Conservation (phyloP, 371 early-diverging fungal species). For the Mortierella sp. region DNA sequence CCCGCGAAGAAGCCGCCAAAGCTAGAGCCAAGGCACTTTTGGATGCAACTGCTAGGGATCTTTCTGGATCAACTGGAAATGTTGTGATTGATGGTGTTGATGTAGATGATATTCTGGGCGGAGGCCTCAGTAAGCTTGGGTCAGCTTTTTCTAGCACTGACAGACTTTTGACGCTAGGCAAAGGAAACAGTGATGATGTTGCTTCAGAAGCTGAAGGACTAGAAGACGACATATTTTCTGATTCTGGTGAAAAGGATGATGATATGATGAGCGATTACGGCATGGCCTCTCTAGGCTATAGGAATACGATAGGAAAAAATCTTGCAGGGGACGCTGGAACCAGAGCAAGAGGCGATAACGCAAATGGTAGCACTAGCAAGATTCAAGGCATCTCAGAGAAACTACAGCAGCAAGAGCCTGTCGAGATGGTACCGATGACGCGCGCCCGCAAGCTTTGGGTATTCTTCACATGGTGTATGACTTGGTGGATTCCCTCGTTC, state of each 20-base stretch:
- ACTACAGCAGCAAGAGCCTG: constrained; percentile 54
- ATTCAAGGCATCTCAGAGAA: constrained; percentile 44
- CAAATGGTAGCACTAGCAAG: background rate
- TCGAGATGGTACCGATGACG: constrained; percentile 65
- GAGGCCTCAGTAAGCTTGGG: constrained; percentile 34
- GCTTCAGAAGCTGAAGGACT: constrained; percentile 37
- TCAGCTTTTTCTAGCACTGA: constrained; percentile 38
- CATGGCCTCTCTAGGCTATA: constrained; percentile 13
- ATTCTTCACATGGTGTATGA: constrained; percentile 73
- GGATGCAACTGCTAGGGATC: constrained; percentile 20
- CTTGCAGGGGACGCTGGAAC: background rate
- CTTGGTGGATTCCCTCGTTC: constrained; percentile 84
- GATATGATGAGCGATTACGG: constrained; percentile 50
- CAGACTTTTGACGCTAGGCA: constrained; percentile 14
- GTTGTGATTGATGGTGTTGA: constrained; percentile 41
- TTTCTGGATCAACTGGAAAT: constrained; percentile 50
- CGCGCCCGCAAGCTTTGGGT: constrained; percentile 78
- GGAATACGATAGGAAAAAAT: constrained; percentile 8
- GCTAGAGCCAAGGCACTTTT: constrained; percentile 58
- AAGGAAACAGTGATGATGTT: constrained; percentile 12
- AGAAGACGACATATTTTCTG: constrained; percentile 45
- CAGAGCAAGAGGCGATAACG: background rate
- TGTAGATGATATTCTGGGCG: constrained; percentile 23
- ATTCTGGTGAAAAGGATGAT: constrained; percentile 46
- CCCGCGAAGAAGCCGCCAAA: constrained; percentile 58